These are phyloP conservation scores for Trifolium dubium DNA, from an alignment of 306 rosid species.

Conservation along the genomic window DNA sequence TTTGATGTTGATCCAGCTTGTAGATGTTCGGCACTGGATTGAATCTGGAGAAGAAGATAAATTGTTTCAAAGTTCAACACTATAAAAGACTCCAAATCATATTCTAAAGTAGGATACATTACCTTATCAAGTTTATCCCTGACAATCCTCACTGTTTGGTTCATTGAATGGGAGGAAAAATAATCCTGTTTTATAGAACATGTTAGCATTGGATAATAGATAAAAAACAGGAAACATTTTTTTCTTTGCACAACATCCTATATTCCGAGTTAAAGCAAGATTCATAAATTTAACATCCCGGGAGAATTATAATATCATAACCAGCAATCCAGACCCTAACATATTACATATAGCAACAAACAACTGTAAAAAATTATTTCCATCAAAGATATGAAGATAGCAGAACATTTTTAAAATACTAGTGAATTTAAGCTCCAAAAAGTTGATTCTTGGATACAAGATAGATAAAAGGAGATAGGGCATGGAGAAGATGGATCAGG, in stretches of 20 bases:
- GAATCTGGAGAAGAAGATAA: conserved; percentile 57
- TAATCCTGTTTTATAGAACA: conserved; percentile 35
- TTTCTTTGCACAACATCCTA: conserved; percentile 7
- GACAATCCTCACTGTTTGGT: conserved; percentile 72
- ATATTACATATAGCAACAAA: conserved; percentile 14
- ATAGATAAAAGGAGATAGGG: neutral
- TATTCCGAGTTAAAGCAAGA: conserved; percentile 24
- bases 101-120: conserved; percentile 24
- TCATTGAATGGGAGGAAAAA: conserved; percentile 83
- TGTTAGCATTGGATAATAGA: conserved; percentile 30
- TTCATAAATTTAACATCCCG: conserved; percentile 13
- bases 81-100: conserved; percentile 10
- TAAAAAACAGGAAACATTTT: conserved; percentile 20
- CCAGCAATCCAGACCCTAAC: conserved; percentile 8
- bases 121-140: conserved; percentile 94
- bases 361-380: neutral
- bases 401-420: neutral
- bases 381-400: neutral
- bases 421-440: neutral
- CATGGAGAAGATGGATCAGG: no score
- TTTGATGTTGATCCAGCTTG: conserved; percentile 63
- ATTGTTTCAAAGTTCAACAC: conserved; percentile 9
- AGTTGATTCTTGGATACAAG: neutral
- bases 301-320: conserved; percentile 26
- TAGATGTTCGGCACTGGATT: conserved; percentile 59